Percentiles rank a stretch among this genome's conserved stretches.
These are phyloP conservation scores for Exidia glandulosa DNA, from an alignment of 768 basidiomycete genomes.

Conservation along the genomic window DNA sequence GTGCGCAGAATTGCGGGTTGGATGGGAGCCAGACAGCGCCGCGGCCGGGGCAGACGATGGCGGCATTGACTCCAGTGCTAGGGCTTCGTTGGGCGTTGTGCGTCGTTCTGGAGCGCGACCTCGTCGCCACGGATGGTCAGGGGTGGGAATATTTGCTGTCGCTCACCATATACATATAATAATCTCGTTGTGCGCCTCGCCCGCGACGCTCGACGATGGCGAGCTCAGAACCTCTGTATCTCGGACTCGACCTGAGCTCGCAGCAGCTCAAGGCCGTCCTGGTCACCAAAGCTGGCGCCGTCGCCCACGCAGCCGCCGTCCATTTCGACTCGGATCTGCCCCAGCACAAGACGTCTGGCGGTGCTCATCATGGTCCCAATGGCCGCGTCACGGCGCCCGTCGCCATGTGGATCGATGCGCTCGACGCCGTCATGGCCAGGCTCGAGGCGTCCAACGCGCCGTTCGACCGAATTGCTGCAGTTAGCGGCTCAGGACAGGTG, in stretches of 20 bases:
- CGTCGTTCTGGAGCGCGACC: too few species aligned
- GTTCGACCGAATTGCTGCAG: conserved; percentile 43
- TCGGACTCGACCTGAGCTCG: conserved; percentile 80
- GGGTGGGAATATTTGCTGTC: too few species aligned
- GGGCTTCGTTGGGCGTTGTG: too few species aligned
- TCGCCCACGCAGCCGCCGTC: conserved; percentile 60
- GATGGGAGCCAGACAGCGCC: too few species aligned
- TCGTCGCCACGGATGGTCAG: too few species aligned
- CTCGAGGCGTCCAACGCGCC: conserved; percentile 50
- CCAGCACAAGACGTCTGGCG: conserved; percentile 52
- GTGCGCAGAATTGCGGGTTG: too few species aligned
- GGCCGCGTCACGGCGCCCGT: conserved; percentile 77
- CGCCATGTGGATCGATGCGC: conserved; percentile 74
- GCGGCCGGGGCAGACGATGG: too few species aligned
- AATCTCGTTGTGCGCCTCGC: too few species aligned
- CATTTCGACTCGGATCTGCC: conserved; percentile 76
- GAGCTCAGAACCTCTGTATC: conserved; percentile 36
- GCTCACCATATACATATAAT: too few species aligned
- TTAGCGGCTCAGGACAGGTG: conserved; percentile 76
- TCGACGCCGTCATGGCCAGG: conserved; percentile 63
- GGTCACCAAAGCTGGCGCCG: conserved; percentile 40
- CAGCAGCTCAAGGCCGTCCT: conserved; percentile 75
- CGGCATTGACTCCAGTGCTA: too few species aligned
- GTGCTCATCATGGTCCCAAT: conserved; percentile 50
- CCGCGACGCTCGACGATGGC: too few species aligned